Evolutionary conservation across 805 yeast species (phyloP).

Genomic region (Yamadazyma sp.): DNA sequence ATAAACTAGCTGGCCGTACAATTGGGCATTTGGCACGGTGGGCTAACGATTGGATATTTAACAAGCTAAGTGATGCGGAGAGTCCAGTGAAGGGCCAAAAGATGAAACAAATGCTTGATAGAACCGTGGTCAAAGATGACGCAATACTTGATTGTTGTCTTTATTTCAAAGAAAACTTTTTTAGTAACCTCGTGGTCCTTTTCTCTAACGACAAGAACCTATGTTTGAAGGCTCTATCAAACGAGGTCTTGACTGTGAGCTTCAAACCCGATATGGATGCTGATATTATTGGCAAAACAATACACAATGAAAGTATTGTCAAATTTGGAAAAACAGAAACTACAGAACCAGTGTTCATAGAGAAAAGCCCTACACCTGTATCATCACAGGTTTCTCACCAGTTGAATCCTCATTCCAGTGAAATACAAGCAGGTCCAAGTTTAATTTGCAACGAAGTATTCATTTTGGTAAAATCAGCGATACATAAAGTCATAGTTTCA

Average conservation of each 20-base stretch:
- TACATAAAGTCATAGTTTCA: conserved; percentile 50
- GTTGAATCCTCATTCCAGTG: not conserved
- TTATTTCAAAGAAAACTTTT: conserved; percentile 48
- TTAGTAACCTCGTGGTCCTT: conserved; percentile 49
- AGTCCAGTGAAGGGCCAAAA: conserved; percentile 65
- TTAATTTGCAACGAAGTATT: conserved; percentile 43
- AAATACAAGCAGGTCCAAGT: conserved; percentile 4
- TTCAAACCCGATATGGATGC: conserved; percentile 47
- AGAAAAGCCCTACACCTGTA: conserved; percentile 1
- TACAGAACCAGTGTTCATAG: conserved; percentile 7
- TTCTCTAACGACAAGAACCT: conserved; percentile 83
- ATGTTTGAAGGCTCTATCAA: conserved; percentile 72
- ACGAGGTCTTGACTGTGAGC: conserved; percentile 64
- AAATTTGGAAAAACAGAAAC: conserved; percentile 20
- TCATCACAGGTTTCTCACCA: too few species aligned
- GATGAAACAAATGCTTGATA: conserved; percentile 51
- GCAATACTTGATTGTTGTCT: conserved; percentile 83
- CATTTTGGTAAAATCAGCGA: conserved; percentile 41
- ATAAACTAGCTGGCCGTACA: conserved; percentile 25
- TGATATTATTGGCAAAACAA: conserved; percentile 39
- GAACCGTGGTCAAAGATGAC: conserved; percentile 60
- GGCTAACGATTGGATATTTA: conserved; percentile 79
- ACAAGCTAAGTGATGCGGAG: conserved; percentile 50
- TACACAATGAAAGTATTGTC: conserved; percentile 33
- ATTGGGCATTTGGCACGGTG: conserved; percentile 61